Base-by-base conservation (phyloP, 257 asterid species). In the Solanum neorickii region DNA sequence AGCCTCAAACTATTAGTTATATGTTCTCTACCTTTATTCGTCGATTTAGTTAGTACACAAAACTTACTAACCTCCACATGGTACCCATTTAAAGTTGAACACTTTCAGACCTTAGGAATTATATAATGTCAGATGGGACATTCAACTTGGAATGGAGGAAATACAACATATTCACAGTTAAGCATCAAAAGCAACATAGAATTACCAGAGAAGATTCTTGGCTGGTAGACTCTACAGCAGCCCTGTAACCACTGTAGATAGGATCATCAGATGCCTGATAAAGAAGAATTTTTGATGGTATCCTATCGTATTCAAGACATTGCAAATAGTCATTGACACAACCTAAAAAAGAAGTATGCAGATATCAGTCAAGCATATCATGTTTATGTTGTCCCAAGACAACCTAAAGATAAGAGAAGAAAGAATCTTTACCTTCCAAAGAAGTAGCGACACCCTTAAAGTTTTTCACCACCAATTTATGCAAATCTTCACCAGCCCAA, bases 401-500 rank as follows among this genome's bases (percentile, higher is more conserved):
- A 59, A 85, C 27, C 14, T 27, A 56, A 33, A 41, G 5, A 44
- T 56, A 33, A 37, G 59, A 75, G 44, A 46, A 25, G 23, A 49
- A 44, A 75, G 56, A 10, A 41, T 66, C 75, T 84, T 41, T 83
- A 94, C 99, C 98, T 93, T 96, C 98, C 60, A 96, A 89, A 87
- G 98, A 94, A 83, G 90, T 88, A 20, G 98, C 98, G 16, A 96
- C 97, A n/a, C 93, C 95, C 89, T 88, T 92, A 87, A 96, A 94
- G 88, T 96, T 96, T 80, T 93, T 94, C 41, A 93, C 98, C 3
- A 95, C 96, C 86, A 95, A 88, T 87, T 96, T 96, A 88, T 95
- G 99, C 95, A 96, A 89, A 92, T 96, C 98, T 84, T 96, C 99
- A 44, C 99, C 99, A 16, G 98, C 94, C 98, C 99, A 96, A 88